A percentile compares a stretch with the other conserved stretches of the same genome.
phyloP scores from a whole-genome alignment of 1,284 basidiomycete genomes.

The Abortiporus biennis region DNA sequence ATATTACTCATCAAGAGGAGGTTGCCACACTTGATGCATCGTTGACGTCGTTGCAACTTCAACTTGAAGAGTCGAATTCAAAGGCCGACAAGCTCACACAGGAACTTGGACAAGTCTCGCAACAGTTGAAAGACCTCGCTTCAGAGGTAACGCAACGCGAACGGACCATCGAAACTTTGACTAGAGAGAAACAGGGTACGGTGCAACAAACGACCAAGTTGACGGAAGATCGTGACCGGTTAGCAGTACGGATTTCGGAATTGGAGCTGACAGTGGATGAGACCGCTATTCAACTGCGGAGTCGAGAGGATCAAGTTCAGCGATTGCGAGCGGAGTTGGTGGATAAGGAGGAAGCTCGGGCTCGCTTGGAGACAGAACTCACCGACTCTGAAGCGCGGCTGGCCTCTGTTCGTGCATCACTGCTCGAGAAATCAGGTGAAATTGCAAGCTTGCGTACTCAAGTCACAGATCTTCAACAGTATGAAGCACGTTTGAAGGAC shows the following conservation, averaged over 20 bases:
- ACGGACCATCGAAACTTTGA: too few species aligned
- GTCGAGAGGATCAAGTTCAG: constrained; percentile 11
- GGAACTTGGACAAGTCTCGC: constrained; percentile 5
- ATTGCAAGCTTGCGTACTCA: background rate
- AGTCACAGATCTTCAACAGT: background rate
- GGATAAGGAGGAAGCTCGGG: constrained; percentile 11
- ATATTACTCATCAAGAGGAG: too few species aligned
- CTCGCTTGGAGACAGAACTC: constrained; percentile 12
- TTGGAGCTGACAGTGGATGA: constrained; percentile 15
- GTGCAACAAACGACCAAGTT: too few species aligned
- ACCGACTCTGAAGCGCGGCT: too few species aligned
- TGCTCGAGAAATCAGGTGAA: background rate
- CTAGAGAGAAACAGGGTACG: too few species aligned
- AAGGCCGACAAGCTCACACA: background rate
- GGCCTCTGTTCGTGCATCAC: constrained; percentile 5
- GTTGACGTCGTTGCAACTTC: too few species aligned
- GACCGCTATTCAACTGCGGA: constrained; percentile 12
- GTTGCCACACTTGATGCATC: constrained; percentile 2
- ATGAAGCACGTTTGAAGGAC: too few species aligned
- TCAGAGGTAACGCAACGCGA: constrained; percentile 11
- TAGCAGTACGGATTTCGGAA: too few species aligned
- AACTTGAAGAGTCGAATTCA: background rate
- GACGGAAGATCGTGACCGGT: too few species aligned
- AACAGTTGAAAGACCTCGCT: constrained; percentile 9
- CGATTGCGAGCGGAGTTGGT: constrained; percentile 10